Percentiles rank a stretch among this genome's conserved stretches.
These are phyloP conservation scores for Elongisporangium anandrum DNA, from an alignment of 352 stramenopile genomes.

Conservation along the genomic window DNA sequence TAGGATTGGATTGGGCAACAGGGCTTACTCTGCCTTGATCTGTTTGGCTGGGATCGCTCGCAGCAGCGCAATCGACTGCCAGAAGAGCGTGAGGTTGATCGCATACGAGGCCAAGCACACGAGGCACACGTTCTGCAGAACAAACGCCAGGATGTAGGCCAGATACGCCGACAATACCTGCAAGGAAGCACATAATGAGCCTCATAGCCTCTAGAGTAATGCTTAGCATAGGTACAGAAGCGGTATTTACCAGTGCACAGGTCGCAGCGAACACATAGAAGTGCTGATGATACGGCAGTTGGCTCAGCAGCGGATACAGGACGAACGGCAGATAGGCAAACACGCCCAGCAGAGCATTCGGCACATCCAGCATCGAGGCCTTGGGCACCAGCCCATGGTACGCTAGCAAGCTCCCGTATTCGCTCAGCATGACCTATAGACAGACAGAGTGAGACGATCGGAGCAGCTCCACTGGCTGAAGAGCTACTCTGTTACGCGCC, in stretches of 20 bases:
- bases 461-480: background rate
- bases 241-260: conserved; percentile 20
- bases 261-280: conserved; percentile 41
- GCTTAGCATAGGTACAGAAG: background rate
- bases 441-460: background rate
- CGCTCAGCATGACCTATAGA: conserved; percentile 42
- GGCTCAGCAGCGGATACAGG: conserved; percentile 35
- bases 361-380: conserved; percentile 35
- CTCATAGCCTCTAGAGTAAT: background rate
- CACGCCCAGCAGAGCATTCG: conserved; percentile 51
- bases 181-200: conserved; percentile 2
- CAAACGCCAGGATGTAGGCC: conserved; percentile 50
- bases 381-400: conserved; percentile 32
- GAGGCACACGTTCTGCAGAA: conserved; percentile 51
- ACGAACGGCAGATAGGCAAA: conserved; percentile 40
- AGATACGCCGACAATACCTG: conserved; percentile 45
- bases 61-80: conserved; percentile 37
- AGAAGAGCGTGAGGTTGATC: conserved; percentile 38
- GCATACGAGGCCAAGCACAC: conserved; percentile 52
- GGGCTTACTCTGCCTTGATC: background rate
- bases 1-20: background rate
- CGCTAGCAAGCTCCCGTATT: conserved; percentile 45
- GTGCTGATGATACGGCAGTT: conserved; percentile 31
- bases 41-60: background rate
- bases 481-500: conserved; percentile 10